A percentile compares a stretch with the other conserved stretches of the same genome.
phyloP scores from a whole-genome alignment of 768 basidiomycete genomes.

The Ephemerocybe angulata region DNA sequence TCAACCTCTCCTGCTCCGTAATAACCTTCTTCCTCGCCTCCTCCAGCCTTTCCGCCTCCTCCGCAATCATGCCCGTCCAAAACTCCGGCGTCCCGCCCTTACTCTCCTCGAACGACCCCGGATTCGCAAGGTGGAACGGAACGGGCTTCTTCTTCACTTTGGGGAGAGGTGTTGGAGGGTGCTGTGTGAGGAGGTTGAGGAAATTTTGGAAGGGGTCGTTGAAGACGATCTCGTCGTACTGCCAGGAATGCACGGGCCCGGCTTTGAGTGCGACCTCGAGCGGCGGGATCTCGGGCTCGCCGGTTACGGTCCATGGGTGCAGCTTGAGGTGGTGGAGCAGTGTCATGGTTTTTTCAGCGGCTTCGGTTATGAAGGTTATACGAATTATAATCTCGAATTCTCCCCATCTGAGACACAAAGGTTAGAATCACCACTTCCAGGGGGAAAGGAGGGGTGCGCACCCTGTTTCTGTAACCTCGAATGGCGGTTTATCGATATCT shows the following conservation, averaged over 20 bases:
- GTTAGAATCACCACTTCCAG: not conserved
- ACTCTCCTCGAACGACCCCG: slow-evolving; percentile 60
- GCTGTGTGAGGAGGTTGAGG: slow-evolving; percentile 71
- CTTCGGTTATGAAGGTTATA: slow-evolving; percentile 84
- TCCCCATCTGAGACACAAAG: slow-evolving; percentile 72
- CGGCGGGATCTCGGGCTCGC: slow-evolving; percentile 64
- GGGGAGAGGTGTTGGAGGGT: slow-evolving; percentile 82
- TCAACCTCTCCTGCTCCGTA: slow-evolving; percentile 75
- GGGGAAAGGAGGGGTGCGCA: slow-evolving; percentile 25
- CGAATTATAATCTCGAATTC: slow-evolving; percentile 96
- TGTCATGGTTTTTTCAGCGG: slow-evolving; percentile 84
- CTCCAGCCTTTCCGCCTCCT: slow-evolving; percentile 78
- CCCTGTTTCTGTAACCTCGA: slow-evolving; percentile 96
- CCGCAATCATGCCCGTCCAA: slow-evolving; percentile 77
- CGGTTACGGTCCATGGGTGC: slow-evolving; percentile 75
- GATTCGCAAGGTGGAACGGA: slow-evolving; percentile 69
- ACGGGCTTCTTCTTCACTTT: slow-evolving; percentile 56
- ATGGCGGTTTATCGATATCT: slow-evolving; percentile 93
- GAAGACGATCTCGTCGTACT: slow-evolving; percentile 98
- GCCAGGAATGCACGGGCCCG: slow-evolving; percentile 93
- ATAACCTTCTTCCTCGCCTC: slow-evolving; percentile 67
- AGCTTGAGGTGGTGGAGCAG: slow-evolving; percentile 94
- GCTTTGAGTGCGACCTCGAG: slow-evolving; percentile 62
- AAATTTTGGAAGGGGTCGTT: slow-evolving; percentile 88
- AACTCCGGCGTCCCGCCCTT: slow-evolving; percentile 80